A percentile compares a stretch with the other conserved stretches of the same genome.
phyloP scores from a whole-genome alignment of 129 eudicot genomes.

The Saussurea involucrata region DNA sequence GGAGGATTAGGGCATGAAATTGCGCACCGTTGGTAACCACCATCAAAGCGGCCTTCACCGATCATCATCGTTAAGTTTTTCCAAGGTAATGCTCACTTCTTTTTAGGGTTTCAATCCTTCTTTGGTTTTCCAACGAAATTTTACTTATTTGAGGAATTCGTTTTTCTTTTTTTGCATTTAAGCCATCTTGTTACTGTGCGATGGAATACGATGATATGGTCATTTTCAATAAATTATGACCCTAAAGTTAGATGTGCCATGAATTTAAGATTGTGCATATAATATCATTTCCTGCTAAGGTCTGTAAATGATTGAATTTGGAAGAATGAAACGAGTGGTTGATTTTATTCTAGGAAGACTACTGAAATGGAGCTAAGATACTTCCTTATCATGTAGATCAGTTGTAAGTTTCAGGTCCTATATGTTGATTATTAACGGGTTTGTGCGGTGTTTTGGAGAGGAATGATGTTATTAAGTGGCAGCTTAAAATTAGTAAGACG shows the following conservation, averaged over 20 bases:
- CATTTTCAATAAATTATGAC: background rate
- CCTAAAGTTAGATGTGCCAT: background rate
- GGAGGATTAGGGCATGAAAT: constrained; percentile 17
- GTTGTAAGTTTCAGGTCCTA: background rate
- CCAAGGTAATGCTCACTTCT: constrained; percentile 7
- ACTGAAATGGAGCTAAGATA: background rate
- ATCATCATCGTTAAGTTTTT: background rate
- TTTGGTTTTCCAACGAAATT: background rate
- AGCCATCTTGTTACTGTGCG: background rate
- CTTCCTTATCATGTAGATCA: background rate
- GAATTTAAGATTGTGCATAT: constrained; percentile 3
- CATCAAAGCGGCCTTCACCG: constrained; percentile 5
- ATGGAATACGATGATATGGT: background rate
- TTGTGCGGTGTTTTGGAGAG: background rate
- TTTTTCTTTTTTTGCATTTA: background rate
- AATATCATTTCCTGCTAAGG: constrained; percentile 5
- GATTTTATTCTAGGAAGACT: background rate
- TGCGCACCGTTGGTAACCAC: background rate
- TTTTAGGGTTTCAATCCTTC: constrained; percentile 17
- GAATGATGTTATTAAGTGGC: background rate
- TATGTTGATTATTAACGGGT: background rate
- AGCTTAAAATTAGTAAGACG: background rate
- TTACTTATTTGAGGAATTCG: background rate
- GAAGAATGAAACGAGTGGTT: background rate
- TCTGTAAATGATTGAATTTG: constrained; percentile 2